Evolutionary conservation across 768 basidiomycete genomes (phyloP).

Genomic region (Termitomyces sp.): DNA sequence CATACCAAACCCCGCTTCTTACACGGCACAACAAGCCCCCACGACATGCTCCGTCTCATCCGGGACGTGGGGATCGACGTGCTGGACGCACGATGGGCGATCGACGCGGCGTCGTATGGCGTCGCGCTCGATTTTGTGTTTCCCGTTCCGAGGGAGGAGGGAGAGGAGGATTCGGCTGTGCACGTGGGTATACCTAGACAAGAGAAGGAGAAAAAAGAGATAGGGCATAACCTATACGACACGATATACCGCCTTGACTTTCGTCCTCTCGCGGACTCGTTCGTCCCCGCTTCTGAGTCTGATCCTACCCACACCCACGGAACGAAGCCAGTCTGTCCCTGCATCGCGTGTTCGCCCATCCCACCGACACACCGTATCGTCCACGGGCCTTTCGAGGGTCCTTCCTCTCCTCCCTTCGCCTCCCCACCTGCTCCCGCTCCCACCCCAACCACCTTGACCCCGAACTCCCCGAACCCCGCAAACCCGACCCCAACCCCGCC

Average conservation of each 20-base stretch:
- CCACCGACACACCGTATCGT: conserved; percentile 32
- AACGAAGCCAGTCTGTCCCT: conserved; percentile 35
- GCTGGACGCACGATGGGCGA: conserved; percentile 74
- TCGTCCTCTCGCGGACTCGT: conserved; percentile 33
- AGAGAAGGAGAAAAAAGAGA: not conserved
- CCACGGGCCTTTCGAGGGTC: conserved; percentile 35
- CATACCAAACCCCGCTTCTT: conserved; percentile 61
- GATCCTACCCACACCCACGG: too few relatives aligned
- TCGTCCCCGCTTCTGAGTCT: conserved; percentile 29
- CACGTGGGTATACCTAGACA: too few relatives aligned
- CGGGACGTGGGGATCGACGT: conserved; percentile 68
- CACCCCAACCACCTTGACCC: conserved; percentile 4
- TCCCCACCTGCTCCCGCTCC: not conserved
- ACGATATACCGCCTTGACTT: conserved; percentile 60
- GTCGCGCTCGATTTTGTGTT: conserved; percentile 80
- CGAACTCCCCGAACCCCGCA: too few relatives aligned
- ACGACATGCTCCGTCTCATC: conserved; percentile 71
- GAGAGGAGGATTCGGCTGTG: too few relatives aligned
- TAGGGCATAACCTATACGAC: conserved; percentile 74
- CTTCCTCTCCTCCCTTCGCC: not conserved
- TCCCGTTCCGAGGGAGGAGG: too few relatives aligned
- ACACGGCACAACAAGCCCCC: conserved; percentile 59
- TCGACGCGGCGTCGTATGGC: conserved; percentile 64
- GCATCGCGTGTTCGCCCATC: conserved; percentile 55
- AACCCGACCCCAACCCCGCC: too few relatives aligned